Base-by-base conservation (phyloP, 768 basidiomycete species). In the Suillus hirtellus region DNA sequence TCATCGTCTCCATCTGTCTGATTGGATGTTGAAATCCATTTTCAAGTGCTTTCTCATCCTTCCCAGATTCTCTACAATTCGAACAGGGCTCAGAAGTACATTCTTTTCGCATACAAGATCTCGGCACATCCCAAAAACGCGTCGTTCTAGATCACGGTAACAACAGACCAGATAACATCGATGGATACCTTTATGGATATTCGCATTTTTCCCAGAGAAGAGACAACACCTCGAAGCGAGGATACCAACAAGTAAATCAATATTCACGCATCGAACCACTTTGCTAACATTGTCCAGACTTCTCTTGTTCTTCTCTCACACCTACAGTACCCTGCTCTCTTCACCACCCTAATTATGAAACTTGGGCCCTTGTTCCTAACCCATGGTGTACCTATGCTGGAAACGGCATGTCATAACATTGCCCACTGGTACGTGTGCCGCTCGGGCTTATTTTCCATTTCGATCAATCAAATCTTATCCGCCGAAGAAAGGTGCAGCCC, bases 31-130 rank as follows among this genome's bases (percentile, higher is more conserved):
- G 40, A 59, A 72, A 61, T 61, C 42, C 7, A 24, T 27, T 40
- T 27, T 52, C 2, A 58, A 97, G 95, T 61, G 92, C 95, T 2
- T 98, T 98, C 73, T 92, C 91, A 8, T 87, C 93, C 1, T 95
- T 98, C 70, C 95, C 95, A 0, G 95, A 98, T 71, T 94, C 94
- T 0, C 77, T 87, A 1, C 87, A 92, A 61, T 93, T 93, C 63
- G 88, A 92, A 53, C 89, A 96, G 71, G 94, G 94, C 7, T 86
- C 87, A 0, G 88, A 92, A 70, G 81, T 83, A 1, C 94, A 96
- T 74, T 94, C 92, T 0, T 96, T 96, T 78, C 88, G 95, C 58
- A 85, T 96, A 60, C 86, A 92, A 58, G 82, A 82, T 69, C 79
- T 82, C 59, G 67, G 75, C 6, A 61, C 65, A 43, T 65, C 75